phyloP scores from a whole-genome alignment of 352 stramenopile genomes.

The Globisporangium iwayamae region DNA sequence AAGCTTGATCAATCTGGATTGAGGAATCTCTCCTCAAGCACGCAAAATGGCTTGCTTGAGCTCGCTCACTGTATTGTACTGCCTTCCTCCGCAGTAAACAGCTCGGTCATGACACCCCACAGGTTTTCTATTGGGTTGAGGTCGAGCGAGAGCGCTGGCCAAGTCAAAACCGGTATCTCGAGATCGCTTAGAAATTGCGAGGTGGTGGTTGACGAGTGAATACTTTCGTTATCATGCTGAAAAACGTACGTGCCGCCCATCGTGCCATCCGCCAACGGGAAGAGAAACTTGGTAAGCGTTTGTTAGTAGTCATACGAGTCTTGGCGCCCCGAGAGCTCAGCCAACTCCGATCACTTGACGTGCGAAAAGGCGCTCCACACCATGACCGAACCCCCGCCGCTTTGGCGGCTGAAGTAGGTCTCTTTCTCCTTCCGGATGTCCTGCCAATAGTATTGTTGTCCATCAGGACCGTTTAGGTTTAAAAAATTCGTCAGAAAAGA shows the following conservation, averaged over 20 bases:
- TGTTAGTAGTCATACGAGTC: not conserved
- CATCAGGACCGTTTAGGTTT: no score
- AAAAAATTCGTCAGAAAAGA: no score
- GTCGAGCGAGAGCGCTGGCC: no score
- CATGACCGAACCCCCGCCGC: not conserved
- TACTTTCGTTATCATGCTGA: no score
- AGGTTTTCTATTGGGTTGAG: no score
- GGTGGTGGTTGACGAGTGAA: no score
- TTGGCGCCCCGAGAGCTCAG: not conserved
- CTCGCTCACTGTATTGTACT: no score
- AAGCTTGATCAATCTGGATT: not conserved
- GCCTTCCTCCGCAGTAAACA: no score
- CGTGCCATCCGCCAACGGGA: not conserved
- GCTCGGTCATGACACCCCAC: no score
- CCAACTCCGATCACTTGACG: not conserved
- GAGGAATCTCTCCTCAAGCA: slow-evolving; percentile 3
- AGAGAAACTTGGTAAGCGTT: not conserved
- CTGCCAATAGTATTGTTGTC: not conserved
- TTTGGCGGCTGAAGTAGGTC: not conserved
- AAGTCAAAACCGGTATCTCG: no score
- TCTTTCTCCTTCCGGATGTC: not conserved
- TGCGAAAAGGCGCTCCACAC: not conserved
- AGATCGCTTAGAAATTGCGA: no score
- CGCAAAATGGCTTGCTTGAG: not conserved
- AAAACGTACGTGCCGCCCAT: not conserved